A percentile compares a stretch with the other conserved stretches of the same genome.
Conservation (phyloP, 2,329 filamentous ascomycete species). For the Mycosphaerella arachidis region DNA sequence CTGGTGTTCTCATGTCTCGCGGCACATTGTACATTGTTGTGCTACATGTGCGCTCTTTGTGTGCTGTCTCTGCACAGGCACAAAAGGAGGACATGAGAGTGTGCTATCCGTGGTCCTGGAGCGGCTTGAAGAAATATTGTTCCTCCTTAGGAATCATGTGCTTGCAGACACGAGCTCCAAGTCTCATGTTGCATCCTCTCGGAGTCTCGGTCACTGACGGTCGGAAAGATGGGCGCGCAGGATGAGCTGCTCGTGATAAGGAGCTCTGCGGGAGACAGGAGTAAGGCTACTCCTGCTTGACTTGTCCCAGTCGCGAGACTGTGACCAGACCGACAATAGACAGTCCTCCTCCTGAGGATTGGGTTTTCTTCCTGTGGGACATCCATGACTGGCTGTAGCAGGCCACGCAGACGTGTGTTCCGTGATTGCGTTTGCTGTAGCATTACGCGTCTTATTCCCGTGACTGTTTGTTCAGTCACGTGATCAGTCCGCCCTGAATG, state of each 20-base stretch:
- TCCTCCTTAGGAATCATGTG: too few relatives aligned
- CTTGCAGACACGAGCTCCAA: too few relatives aligned
- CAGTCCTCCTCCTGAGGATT: too few relatives aligned
- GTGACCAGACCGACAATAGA: too few relatives aligned
- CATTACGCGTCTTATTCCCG: too few relatives aligned
- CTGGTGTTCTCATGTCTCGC: background rate
- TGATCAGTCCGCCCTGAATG: too few relatives aligned
- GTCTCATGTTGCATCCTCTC: background rate
- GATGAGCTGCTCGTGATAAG: background rate
- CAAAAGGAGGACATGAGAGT: background rate
- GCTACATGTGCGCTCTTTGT: background rate
- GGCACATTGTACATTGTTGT: background rate
- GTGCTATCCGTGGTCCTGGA: background rate
- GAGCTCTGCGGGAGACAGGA: background rate
- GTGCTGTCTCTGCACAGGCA: background rate
- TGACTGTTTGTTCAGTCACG: too few relatives aligned
- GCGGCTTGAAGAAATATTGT: background rate
- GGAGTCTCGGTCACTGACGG: background rate
- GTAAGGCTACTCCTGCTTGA: background rate
- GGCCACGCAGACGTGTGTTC: too few relatives aligned
- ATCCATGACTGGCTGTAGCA: too few relatives aligned
- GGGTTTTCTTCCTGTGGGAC: too few relatives aligned
- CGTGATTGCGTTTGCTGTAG: too few relatives aligned
- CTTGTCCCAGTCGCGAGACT: background rate
- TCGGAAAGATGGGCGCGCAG: background rate